A percentile compares a stretch with the other conserved stretches of the same genome.
Conservation (phyloP, 1,139 yeast species). For the Protomyces pachydermus region DNA sequence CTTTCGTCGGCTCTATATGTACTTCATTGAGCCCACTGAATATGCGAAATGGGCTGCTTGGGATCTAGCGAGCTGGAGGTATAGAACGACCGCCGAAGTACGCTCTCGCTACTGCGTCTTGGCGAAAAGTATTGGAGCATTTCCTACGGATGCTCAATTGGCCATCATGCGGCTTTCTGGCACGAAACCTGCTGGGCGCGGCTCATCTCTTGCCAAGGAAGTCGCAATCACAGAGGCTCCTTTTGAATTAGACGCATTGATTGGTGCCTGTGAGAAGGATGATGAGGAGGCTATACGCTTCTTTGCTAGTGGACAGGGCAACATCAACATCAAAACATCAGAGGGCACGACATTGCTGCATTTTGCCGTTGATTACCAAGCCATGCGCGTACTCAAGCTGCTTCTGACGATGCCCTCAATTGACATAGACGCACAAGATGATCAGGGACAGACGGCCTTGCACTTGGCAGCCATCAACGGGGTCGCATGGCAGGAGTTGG, state of each 20-base stretch:
- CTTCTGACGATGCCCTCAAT: not conserved
- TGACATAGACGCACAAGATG: slow-evolving; percentile 4
- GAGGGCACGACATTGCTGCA: slow-evolving; percentile 18
- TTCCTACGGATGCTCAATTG: not conserved
- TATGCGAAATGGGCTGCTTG: slow-evolving; percentile 16
- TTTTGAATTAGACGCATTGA: slow-evolving; percentile 1
- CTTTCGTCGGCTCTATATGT: slow-evolving; percentile 5
- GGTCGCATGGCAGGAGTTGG: not conserved
- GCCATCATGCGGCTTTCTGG: not conserved
- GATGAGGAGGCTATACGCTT: not conserved
- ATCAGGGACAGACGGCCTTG: slow-evolving; percentile 2
- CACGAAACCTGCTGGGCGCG: not conserved
- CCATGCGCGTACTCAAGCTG: slow-evolving; percentile 1
- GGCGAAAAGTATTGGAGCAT: slow-evolving; percentile 7
- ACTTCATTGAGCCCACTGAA: not conserved
- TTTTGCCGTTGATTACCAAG: slow-evolving; percentile 11
- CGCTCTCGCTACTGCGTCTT: slow-evolving; percentile 1
- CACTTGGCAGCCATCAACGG: slow-evolving; percentile 14
- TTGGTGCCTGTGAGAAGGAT: slow-evolving; percentile 11
- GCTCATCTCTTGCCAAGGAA: not conserved
- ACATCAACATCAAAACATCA: slow-evolving; percentile 2
- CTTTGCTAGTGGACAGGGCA: not conserved
- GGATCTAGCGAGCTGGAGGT: slow-evolving; percentile 2
- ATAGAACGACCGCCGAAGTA: not conserved
- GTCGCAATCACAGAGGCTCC: not conserved